Evolutionary conservation across 2,329 filamentous ascomycete species (phyloP).

Genomic region (Epichloe gansuensis): DNA sequence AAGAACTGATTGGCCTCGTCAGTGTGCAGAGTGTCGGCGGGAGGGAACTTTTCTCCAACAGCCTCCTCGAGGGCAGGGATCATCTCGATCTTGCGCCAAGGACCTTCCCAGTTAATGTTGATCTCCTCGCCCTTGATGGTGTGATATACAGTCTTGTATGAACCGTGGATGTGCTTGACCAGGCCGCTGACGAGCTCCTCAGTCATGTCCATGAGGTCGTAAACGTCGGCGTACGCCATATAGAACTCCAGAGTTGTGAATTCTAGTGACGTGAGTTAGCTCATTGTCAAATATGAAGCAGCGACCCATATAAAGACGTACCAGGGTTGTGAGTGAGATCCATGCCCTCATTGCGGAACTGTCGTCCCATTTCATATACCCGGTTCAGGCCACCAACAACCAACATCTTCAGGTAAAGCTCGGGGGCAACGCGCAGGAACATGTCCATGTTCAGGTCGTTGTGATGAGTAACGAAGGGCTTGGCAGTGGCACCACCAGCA

Average conservation of each 20-base stretch:
- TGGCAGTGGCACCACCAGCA: conserved; percentile 88
- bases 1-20: conserved; percentile 82
- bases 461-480: conserved; percentile 86
- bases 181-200: conserved; percentile 86
- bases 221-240: conserved; percentile 81
- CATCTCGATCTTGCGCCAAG: conserved; percentile 93
- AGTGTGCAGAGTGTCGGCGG: conserved; percentile 80
- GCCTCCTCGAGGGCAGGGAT: conserved; percentile 73
- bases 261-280: conserved; percentile 36
- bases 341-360: conserved; percentile 82
- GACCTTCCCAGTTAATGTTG: conserved; percentile 89
- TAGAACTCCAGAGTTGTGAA: conserved; percentile 99
- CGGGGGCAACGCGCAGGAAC: conserved; percentile 88
- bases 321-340: conserved; percentile 68
- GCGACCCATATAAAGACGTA: conserved; percentile 6
- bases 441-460: conserved; percentile 93
- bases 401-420: conserved; percentile 91
- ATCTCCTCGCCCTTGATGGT: conserved; percentile 77
- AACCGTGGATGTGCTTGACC: conserved; percentile 78
- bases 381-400: conserved; percentile 89
- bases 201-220: conserved; percentile 69
- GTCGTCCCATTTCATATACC: conserved; percentile 90
- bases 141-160: conserved; percentile 74
- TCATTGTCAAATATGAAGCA: background rate
- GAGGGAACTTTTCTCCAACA: conserved; percentile 85